Percentiles rank a stretch among this genome's conserved stretches.
These are phyloP conservation scores for Fusarium annulatum DNA, from an alignment of 2,329 filamentous ascomycete species.

Conservation along the genomic window DNA sequence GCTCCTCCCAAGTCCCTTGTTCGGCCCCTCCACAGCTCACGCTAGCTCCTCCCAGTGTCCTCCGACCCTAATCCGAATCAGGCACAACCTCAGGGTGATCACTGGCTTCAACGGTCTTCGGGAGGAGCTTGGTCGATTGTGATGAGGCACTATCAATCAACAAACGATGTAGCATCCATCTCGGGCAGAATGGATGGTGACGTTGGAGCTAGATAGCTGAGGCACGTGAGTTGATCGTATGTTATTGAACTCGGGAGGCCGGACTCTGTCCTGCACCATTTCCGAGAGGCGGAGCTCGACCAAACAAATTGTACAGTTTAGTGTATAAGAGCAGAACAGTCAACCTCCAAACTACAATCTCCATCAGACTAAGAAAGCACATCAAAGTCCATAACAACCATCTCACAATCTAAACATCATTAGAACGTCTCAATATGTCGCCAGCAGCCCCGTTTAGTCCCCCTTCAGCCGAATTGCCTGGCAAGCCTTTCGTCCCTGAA, in stretches of 20 bases:
- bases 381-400: neutral
- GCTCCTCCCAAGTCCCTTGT: neutral
- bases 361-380: neutral
- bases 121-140: neutral
- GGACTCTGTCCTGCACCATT: neutral
- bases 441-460: conserved; percentile 55
- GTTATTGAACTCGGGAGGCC: neutral
- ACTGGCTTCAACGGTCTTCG: neutral
- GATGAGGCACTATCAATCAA: neutral
- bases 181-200: accelerated
- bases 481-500: conserved; percentile 56
- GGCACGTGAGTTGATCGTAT: neutral
- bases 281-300: conserved; percentile 13
- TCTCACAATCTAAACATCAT: neutral
- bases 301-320: neutral
- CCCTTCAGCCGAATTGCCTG: conserved; percentile 50
- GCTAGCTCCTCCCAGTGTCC: conserved; percentile 22
- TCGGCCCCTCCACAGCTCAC: neutral
- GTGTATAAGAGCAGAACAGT: conserved; percentile 18
- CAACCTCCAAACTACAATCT: neutral
- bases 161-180: neutral
- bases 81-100: neutral
- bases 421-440: conserved; percentile 28
- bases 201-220: neutral
- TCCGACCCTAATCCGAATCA: neutral